Evolutionary conservation across 2,329 filamentous ascomycete species (phyloP).

Genomic region (Cytospora paraplurivora): DNA sequence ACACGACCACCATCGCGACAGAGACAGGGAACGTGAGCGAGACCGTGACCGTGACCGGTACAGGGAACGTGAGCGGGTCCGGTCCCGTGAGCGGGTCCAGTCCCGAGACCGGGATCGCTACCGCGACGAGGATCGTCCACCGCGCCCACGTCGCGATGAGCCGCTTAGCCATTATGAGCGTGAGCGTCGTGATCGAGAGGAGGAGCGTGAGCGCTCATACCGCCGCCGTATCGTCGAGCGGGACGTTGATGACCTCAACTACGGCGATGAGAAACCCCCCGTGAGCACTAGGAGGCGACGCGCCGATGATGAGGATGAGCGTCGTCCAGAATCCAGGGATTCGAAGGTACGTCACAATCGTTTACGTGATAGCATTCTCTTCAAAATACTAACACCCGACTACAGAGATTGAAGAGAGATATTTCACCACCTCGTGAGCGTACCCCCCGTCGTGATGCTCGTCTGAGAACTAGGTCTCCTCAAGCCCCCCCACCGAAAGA

Average conservation of each 20-base stretch:
- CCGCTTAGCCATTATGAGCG: constrained; percentile 73
- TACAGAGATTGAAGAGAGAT: constrained; percentile 61
- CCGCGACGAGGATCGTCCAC: constrained; percentile 52
- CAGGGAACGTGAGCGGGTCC: constrained; percentile 41
- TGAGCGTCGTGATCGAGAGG: constrained; percentile 84
- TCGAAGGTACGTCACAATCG: constrained; percentile 58
- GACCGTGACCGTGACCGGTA: constrained; percentile 40
- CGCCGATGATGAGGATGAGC: constrained; percentile 71
- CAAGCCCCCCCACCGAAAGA: constrained; percentile 45
- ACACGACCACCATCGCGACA: constrained; percentile 46
- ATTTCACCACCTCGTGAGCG: constrained; percentile 58
- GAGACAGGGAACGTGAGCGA: constrained; percentile 41
- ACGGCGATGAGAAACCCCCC: constrained; percentile 73
- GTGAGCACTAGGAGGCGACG: constrained; percentile 73
- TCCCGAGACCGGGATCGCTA: constrained; percentile 44
- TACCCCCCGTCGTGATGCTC: constrained; percentile 59
- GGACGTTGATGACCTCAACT: constrained; percentile 84
- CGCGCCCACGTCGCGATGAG: constrained; percentile 61
- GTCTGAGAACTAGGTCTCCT: constrained; percentile 58
- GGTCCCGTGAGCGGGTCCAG: constrained; percentile 42
- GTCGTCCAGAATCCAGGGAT: constrained; percentile 65
- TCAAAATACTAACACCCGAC: constrained; percentile 35
- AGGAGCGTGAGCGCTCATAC: constrained; percentile 86
- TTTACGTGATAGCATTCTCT: constrained; percentile 1
- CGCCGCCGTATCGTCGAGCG: constrained; percentile 74